Evolutionary conservation across 192 early-diverging fungal genomes (phyloP).

Genomic region (Linnemannia exigua): DNA sequence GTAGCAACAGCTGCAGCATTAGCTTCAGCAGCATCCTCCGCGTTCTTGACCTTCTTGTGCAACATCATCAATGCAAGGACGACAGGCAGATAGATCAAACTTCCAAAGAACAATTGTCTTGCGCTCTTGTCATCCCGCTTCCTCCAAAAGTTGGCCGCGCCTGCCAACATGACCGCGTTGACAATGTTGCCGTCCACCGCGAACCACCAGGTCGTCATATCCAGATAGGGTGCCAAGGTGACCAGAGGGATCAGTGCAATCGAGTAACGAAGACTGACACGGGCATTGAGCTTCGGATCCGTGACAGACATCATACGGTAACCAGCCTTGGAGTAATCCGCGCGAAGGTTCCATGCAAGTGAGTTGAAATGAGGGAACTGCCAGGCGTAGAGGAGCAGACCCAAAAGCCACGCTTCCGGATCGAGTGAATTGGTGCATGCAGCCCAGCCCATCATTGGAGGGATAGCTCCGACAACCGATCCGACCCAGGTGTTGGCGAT

Average conservation of each 20-base stretch:
- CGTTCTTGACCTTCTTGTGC: conserved; percentile 76
- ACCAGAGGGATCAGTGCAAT: conserved; percentile 81
- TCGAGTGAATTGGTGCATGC: conserved; percentile 85
- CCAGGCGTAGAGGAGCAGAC: conserved; percentile 91
- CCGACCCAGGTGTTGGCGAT: conserved; percentile 98
- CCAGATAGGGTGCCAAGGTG: conserved; percentile 71
- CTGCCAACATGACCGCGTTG: conserved; percentile 80
- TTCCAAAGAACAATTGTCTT: conserved; percentile 92
- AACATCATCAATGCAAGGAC: conserved; percentile 89
- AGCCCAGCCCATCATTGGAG: conserved; percentile 98
- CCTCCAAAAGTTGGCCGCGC: conserved; percentile 86
- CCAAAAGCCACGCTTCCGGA: conserved; percentile 86
- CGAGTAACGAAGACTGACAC: conserved; percentile 88
- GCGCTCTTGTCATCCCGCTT: conserved; percentile 84
- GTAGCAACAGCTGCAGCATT: background rate
- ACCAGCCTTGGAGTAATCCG: conserved; percentile 97
- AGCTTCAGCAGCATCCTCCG: conserved; percentile 5
- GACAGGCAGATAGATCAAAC: conserved; percentile 90
- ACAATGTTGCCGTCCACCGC: conserved; percentile 79
- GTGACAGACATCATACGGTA: conserved; percentile 96
- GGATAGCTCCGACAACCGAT: conserved; percentile 95
- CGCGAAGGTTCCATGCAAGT: conserved; percentile 89
- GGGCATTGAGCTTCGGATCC: conserved; percentile 88
- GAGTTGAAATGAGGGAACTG: conserved; percentile 99
- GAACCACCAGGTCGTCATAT: conserved; percentile 85